phyloP scores from a whole-genome alignment of 768 basidiomycete species.

The Leucocoprinus sp. region DNA sequence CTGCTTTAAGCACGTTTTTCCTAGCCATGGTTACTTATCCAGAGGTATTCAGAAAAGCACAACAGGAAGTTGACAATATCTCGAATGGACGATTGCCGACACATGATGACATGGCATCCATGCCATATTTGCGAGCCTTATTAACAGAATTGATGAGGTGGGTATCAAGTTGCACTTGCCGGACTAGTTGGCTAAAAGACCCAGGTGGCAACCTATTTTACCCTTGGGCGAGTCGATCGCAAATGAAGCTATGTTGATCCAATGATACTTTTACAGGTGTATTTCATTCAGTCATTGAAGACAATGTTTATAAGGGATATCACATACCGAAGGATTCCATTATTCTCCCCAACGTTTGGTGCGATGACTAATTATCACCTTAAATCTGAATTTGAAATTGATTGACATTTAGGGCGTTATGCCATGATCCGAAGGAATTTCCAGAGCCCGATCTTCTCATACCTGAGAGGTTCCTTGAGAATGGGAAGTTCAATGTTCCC shows the following conservation, averaged over 20 bases:
- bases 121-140: slow-evolving; percentile 16
- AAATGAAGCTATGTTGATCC: too few relatives aligned
- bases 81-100: slow-evolving; percentile 16
- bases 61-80: slow-evolving; percentile 30
- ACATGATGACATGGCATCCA: slow-evolving; percentile 13
- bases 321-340: slow-evolving; percentile 12
- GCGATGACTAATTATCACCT: background rate
- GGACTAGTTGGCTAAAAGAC: background rate
- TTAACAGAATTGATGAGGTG: slow-evolving; percentile 17
- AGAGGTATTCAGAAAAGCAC: slow-evolving; percentile 27
- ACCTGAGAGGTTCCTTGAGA: slow-evolving; percentile 42
- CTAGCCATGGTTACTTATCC: slow-evolving; percentile 19
- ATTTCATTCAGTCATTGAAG: slow-evolving; percentile 12
- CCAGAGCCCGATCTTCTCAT: slow-evolving; percentile 36
- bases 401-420: slow-evolving; percentile 21
- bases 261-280: slow-evolving; percentile 21
- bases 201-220: slow-evolving; percentile 6
- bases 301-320: slow-evolving; percentile 13
- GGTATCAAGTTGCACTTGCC: slow-evolving; percentile 11
- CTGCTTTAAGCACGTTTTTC: slow-evolving; percentile 11
- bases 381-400: slow-evolving; percentile 16
- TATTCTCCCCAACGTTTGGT: slow-evolving; percentile 11
- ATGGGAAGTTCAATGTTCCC: slow-evolving; percentile 25
- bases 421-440: slow-evolving; percentile 39
- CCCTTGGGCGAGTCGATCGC: slow-evolving; percentile 20